A percentile compares a stretch with the other conserved stretches of the same genome.
phyloP scores from a whole-genome alignment of 2,329 filamentous ascomycete genomes.

The Cladosporium phlei region DNA sequence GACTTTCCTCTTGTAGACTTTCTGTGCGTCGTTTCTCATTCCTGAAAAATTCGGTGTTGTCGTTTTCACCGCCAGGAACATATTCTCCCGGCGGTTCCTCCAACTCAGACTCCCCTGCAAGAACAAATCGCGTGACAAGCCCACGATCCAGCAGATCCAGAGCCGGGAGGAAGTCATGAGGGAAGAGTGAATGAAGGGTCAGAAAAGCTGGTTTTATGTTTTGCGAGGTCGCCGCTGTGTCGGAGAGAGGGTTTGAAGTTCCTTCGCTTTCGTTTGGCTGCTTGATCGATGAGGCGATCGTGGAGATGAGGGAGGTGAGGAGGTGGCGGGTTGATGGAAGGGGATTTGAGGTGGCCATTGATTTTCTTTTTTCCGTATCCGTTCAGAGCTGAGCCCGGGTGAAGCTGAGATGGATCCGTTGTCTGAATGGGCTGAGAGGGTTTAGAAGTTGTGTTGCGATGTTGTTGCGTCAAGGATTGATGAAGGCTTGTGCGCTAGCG shows the following conservation, averaged over 20 bases:
- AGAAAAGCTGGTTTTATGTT: conserved; percentile 51
- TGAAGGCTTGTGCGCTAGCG: too few relatives aligned
- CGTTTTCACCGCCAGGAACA: too few relatives aligned
- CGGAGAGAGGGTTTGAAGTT: conserved; percentile 40
- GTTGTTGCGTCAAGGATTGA: too few relatives aligned
- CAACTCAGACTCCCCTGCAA: too few relatives aligned
- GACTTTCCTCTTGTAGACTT: too few relatives aligned
- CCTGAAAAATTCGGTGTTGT: too few relatives aligned
- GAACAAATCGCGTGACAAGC: conserved; percentile 56
- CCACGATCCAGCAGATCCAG: conserved; percentile 80
- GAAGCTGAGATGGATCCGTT: too few relatives aligned
- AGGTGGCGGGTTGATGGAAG: conserved; percentile 20
- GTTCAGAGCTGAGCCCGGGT: too few relatives aligned
- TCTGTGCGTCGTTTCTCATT: too few relatives aligned
- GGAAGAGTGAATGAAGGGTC: conserved; percentile 80
- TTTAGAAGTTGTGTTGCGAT: too few relatives aligned
- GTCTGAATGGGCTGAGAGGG: too few relatives aligned
- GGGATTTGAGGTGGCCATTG: neutral
- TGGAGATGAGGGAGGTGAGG: conserved; percentile 25
- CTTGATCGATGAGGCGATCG: conserved; percentile 25
- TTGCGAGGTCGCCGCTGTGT: conserved; percentile 21
- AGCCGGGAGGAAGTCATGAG: conserved; percentile 72
- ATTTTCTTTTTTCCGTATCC: neutral
- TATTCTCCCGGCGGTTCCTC: too few relatives aligned
- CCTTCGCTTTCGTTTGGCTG: conserved; percentile 19